Conservation (phyloP, 2,329 filamentous ascomycete genomes). For the Fusarium bulbicola region DNA sequence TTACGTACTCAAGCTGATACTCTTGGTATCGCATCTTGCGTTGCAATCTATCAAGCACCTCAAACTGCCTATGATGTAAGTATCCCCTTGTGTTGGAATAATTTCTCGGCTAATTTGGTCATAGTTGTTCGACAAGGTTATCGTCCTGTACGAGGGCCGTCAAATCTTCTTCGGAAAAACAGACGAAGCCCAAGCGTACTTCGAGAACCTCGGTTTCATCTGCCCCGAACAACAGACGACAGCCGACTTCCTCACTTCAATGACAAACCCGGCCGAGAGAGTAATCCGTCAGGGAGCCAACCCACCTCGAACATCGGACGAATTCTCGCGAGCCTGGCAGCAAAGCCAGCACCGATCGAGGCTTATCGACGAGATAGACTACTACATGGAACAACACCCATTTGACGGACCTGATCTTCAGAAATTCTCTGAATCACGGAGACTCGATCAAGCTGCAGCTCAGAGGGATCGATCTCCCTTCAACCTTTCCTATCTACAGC, state of each 20-base stretch:
- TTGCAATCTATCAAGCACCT: conserved; percentile 72
- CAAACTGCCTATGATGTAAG: conserved; percentile 42
- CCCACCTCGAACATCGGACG: conserved; percentile 48
- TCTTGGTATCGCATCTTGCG: conserved; percentile 64
- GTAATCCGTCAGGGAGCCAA: conserved; percentile 43
- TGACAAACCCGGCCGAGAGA: conserved; percentile 52
- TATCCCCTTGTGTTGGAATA: neutral
- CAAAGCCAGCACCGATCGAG: conserved; percentile 33
- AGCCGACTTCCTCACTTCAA: conserved; percentile 72
- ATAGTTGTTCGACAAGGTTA: conserved; percentile 71
- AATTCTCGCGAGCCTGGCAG: conserved; percentile 48
- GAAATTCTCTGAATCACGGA: conserved; percentile 27
- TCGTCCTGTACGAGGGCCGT: conserved; percentile 73
- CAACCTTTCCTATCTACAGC: conserved; percentile 22
- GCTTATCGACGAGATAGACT: conserved; percentile 44
- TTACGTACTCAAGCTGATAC: conserved; percentile 68
- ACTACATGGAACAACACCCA: conserved; percentile 38
- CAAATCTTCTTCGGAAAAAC: conserved; percentile 61
- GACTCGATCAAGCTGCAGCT: conserved; percentile 25
- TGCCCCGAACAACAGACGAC: conserved; percentile 66
- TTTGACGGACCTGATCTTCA: conserved; percentile 36
- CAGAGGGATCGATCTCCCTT: conserved; percentile 28
- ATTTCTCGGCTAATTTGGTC: neutral
- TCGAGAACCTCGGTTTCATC: conserved; percentile 61
- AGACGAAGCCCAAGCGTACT: conserved; percentile 36